phyloP scores from a whole-genome alignment of 495 filamentous ascomycete genomes.

The Penicillium desertorum region DNA sequence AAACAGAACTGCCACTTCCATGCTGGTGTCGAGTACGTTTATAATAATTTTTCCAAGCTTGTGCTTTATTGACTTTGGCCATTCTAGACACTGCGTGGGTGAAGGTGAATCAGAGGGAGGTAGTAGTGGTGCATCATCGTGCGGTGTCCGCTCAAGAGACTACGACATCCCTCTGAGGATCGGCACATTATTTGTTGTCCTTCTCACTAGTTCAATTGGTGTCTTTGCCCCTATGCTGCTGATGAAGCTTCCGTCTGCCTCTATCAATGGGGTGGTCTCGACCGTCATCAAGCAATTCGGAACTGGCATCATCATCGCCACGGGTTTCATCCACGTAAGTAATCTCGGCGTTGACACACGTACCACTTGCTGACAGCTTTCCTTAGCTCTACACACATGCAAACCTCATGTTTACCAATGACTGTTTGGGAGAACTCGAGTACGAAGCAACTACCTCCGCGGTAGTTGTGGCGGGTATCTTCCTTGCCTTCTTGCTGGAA shows the following conservation, averaged over 20 bases:
- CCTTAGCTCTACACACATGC: constrained; percentile 63
- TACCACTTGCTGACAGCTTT: constrained; percentile 12
- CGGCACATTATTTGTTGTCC: constrained; percentile 60
- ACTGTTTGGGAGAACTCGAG: constrained; percentile 58
- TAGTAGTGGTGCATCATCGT: constrained; percentile 31
- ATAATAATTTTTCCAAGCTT: neutral
- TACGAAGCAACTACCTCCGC: constrained; percentile 63
- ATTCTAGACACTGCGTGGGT: constrained; percentile 49
- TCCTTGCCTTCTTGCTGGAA: constrained; percentile 62
- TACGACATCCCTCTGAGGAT: constrained; percentile 62
- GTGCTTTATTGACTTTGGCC: constrained; percentile 11
- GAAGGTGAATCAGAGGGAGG: constrained; percentile 33
- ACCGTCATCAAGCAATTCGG: constrained; percentile 65
- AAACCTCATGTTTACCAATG: constrained; percentile 58
- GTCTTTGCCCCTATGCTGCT: constrained; percentile 46
- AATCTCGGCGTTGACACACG: neutral
- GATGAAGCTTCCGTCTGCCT: constrained; percentile 30
- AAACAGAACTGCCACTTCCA: constrained; percentile 59
- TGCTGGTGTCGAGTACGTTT: constrained; percentile 60
- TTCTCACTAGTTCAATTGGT: constrained; percentile 49
- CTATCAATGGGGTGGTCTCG: constrained; percentile 46
- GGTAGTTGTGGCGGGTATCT: constrained; percentile 64
- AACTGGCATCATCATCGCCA: constrained; percentile 70
- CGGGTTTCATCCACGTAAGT: constrained; percentile 66
- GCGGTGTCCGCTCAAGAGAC: constrained; percentile 45